Percentiles rank a stretch among this genome's conserved stretches.
Conservation (phyloP, 176 grass and related monocot genomes). For the Miscanthus lutarioriparius region DNA sequence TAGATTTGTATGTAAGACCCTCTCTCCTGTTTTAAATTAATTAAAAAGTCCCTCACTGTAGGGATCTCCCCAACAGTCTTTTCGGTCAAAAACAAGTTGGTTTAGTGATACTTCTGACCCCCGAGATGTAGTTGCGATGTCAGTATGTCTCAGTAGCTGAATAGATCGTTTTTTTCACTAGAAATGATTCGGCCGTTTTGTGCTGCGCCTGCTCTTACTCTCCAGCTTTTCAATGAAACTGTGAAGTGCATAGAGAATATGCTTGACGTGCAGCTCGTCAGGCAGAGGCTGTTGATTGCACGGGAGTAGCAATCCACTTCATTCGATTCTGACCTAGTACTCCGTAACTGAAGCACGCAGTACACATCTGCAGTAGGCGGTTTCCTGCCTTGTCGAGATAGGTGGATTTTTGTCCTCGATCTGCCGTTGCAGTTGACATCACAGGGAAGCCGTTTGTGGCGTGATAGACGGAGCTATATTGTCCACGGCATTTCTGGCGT, state of each 20-base stretch:
- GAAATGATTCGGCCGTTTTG: neutral
- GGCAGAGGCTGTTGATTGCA: neutral
- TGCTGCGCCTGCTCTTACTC: neutral
- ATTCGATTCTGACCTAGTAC: neutral
- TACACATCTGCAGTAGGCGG: neutral
- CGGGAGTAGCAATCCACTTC: neutral
- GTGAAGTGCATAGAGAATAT: neutral
- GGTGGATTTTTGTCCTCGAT: neutral
- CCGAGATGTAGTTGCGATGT: neutral
- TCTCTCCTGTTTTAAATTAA: too few species aligned
- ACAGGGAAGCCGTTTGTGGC: neutral
- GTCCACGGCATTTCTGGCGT: neutral
- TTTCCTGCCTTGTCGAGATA: neutral
- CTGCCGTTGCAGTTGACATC: too few species aligned
- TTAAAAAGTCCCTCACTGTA: too few species aligned
- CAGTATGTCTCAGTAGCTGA: neutral
- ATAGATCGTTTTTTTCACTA: neutral
- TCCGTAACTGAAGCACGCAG: neutral
- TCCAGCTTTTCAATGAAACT: neutral
- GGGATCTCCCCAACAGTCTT: too few species aligned
- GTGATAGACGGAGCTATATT: too few species aligned
- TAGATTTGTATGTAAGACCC: too few species aligned
- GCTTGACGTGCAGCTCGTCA: neutral
- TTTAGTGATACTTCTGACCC: neutral
- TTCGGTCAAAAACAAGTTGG: too few species aligned